phyloP scores from a whole-genome alignment of 208 protist species.

The Trypanosoma melophagium region DNA sequence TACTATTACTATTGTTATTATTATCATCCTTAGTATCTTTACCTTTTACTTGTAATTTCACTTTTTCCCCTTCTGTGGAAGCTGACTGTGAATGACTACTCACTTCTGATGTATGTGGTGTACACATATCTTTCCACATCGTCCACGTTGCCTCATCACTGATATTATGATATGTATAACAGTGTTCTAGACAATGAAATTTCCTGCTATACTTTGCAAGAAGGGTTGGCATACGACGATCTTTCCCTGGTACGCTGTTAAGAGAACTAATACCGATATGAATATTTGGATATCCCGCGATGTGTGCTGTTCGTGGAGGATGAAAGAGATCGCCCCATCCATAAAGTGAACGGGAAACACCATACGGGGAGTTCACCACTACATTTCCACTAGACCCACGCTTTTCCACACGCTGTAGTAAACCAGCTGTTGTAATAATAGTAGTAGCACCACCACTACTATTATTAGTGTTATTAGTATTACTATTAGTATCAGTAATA shows the following conservation, averaged over 20 bases:
- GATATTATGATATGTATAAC: slow-evolving; percentile 71
- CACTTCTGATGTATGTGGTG: slow-evolving; percentile 18
- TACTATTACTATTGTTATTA: slow-evolving; percentile 3
- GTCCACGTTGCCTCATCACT: slow-evolving; percentile 48
- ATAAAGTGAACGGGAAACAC: slow-evolving; percentile 31
- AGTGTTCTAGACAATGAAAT: slow-evolving; percentile 81
- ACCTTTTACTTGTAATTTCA: neutral
- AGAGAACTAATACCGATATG: slow-evolving; percentile 81
- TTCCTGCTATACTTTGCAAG: slow-evolving; percentile 53
- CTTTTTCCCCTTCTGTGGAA: neutral
- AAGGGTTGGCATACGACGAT: slow-evolving; percentile 60
- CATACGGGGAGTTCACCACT: slow-evolving; percentile 73
- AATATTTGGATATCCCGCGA: slow-evolving; percentile 42
- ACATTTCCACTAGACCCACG: slow-evolving; percentile 36
- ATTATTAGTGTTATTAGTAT: no score
- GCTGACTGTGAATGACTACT: neutral
- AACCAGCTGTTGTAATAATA: no score
- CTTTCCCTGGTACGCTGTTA: slow-evolving; percentile 58
- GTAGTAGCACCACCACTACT: no score
- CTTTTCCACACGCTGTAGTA: slow-evolving; percentile 37
- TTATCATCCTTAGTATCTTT: neutral
- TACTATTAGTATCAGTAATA: no score
- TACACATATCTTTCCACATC: slow-evolving; percentile 51
- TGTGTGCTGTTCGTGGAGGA: slow-evolving; percentile 26
- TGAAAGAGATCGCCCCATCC: slow-evolving; percentile 70